Percentiles rank a stretch among this genome's conserved stretches.
Conservation (phyloP, 106 monocot genomes). For the Dioscorea zingiberensis region DNA sequence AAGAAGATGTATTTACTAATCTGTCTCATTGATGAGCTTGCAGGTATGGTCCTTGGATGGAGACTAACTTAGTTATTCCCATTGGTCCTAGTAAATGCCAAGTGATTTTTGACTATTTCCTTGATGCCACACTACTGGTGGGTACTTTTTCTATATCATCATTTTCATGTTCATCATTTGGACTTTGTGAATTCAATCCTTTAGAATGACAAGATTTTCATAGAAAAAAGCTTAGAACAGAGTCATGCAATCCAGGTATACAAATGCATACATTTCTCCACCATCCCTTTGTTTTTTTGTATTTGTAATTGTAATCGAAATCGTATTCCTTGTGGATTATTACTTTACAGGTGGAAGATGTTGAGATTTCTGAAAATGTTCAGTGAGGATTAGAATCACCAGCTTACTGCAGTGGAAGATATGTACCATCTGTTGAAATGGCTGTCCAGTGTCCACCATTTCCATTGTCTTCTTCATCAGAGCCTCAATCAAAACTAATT, state of each 20-base stretch:
- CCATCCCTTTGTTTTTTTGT: too few relatives aligned
- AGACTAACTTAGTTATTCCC: conserved; percentile 80
- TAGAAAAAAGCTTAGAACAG: conserved; percentile 68
- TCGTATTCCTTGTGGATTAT: not conserved
- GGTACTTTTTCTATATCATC: not conserved
- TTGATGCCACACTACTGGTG: conserved; percentile 58
- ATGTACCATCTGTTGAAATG: conserved; percentile 68
- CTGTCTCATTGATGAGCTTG: not conserved
- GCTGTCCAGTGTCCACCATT: conserved; percentile 98
- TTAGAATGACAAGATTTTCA: conserved; percentile 59
- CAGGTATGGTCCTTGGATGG: conserved; percentile 95
- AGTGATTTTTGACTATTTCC: conserved; percentile 91
- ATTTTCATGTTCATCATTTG: not conserved
- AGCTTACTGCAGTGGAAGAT: conserved; percentile 63
- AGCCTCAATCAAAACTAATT: conserved; percentile 13
- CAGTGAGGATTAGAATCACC: conserved; percentile 83
- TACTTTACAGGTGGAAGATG: conserved; percentile 64
- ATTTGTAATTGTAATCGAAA: too few relatives aligned
- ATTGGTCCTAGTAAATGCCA: conserved; percentile 51
- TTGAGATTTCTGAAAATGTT: conserved; percentile 74
- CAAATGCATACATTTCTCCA: too few relatives aligned
- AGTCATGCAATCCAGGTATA: conserved; percentile 77
- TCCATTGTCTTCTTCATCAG: conserved; percentile 70
- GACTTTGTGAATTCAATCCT: not conserved
- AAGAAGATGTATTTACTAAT: not conserved